Evolutionary conservation across 2,329 filamentous ascomycete genomes (phyloP).

Genomic region (Epichloe festucae): DNA sequence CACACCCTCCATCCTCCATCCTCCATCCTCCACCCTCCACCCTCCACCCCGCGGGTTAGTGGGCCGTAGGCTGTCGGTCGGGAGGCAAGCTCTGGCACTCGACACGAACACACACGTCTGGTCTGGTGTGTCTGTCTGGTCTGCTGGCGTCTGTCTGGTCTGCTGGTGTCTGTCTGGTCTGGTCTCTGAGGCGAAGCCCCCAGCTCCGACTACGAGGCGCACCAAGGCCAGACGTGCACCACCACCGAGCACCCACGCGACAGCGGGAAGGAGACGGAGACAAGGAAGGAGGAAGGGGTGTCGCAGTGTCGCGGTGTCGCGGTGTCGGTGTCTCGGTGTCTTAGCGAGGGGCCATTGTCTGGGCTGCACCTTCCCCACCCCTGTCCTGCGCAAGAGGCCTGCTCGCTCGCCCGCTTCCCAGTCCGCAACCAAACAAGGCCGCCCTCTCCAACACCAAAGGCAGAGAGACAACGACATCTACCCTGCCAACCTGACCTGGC

Average conservation of each 20-base stretch:
- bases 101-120: constrained; percentile 1
- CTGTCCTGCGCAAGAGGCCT: constrained; percentile 2
- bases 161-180: too few species aligned
- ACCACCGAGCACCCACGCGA: background rate
- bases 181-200: background rate
- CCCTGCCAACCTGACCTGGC: background rate
- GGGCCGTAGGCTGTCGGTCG: background rate
- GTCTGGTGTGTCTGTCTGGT: background rate
- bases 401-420: background rate
- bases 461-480: background rate
- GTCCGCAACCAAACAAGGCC: background rate
- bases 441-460: background rate
- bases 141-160: too few species aligned
- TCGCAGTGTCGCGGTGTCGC: background rate
- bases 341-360: background rate
- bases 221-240: background rate
- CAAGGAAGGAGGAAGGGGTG: background rate
- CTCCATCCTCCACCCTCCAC: background rate
- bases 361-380: background rate
- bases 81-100: background rate
- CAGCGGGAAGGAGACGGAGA: background rate
- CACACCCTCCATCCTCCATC: background rate
- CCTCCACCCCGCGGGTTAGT: background rate
- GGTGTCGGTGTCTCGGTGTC: background rate
- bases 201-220: too few species aligned